Base-by-base conservation (phyloP, 441 rosid species). In the Hura crepitans region DNA sequence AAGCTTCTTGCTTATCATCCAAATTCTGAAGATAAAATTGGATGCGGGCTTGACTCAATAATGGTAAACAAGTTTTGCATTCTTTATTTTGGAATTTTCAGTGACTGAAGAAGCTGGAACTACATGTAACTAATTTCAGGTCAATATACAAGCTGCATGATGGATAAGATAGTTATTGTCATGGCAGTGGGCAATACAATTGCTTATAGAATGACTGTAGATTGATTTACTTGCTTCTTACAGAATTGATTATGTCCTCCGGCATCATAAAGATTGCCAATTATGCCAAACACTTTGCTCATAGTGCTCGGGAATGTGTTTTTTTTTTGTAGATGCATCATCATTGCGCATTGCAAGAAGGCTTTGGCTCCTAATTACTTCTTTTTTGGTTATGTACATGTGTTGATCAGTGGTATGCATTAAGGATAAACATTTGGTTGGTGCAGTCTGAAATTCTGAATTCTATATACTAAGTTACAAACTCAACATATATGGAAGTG, bases 1-100 rank as follows among this genome's bases (percentile, higher is more conserved):
- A 89, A 78, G 87, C 90, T 92, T 82, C 93, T 92, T 70, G 79
- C 71, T 55, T 75, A 84, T 81, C 96, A 92, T 80, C 92, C 93
- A n/a, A 87, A 82, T 68, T 81, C 82, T 71, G 88, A 83, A 65
- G 96, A 90, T 74, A 90, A 90, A 87, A 84, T 90, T 68, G 98
- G 95, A 62, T 86, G 90, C 57, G 98, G 96, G 57, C 81, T 90
- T 70, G 86, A 83, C 72, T 86, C 81, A 62, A 77, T 90, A 37
- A 88, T 90, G 92, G 97, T 92, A 79, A 74, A 83, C 47, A 66
- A 62, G 10, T 33, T 27, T 12, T 72, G 12, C 42, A 47, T 60
- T 4, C 37, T 22, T 56, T 58, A 23, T 23, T 20, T 53, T 45
- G 11, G 20, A 35, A 15, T 54, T 39, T 15, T 62, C 46, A 43